Percentiles rank a stretch among this genome's conserved stretches.
Evolutionary conservation across 441 rosid species (phyloP).

Genomic region (Pelargonium cotyledonis): DNA sequence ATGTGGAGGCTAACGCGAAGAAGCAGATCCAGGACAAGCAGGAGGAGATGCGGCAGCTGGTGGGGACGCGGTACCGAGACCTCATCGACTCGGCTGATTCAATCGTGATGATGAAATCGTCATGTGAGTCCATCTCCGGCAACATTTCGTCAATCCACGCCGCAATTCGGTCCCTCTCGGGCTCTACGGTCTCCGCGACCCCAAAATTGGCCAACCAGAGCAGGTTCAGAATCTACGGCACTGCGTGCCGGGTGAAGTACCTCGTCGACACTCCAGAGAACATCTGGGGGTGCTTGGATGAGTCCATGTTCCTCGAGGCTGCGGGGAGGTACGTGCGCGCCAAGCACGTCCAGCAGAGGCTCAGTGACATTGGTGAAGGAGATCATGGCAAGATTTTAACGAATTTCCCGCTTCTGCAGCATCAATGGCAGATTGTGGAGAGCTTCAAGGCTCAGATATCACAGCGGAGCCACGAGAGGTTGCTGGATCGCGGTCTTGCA

Average conservation of each 20-base stretch:
- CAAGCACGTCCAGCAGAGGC: conserved; percentile 65
- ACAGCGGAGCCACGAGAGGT: conserved; percentile 79
- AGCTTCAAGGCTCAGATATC: conserved; percentile 91
- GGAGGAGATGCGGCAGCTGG: conserved; percentile 86
- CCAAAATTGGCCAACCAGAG: conserved; percentile 30
- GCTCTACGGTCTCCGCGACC: conserved; percentile 42
- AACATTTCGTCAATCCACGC: conserved; percentile 60
- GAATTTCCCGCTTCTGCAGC: conserved; percentile 80
- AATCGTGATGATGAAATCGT: conserved; percentile 76
- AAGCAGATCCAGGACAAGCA: conserved; percentile 83
- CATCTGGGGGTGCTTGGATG: conserved; percentile 97
- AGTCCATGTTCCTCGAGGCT: conserved; percentile 82
- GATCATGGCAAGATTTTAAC: conserved; percentile 53
- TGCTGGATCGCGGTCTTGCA: conserved; percentile 58
- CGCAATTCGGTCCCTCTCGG: conserved; percentile 55
- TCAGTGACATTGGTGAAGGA: conserved; percentile 28
- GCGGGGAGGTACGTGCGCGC: conserved; percentile 83
- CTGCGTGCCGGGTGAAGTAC: conserved; percentile 91
- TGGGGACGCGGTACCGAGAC: conserved; percentile 84
- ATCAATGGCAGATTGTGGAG: conserved; percentile 98
- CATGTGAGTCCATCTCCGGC: conserved; percentile 58
- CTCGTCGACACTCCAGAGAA: conserved; percentile 95
- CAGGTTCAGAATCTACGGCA: conserved; percentile 52
- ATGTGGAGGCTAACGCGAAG: conserved; percentile 55
- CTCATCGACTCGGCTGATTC: conserved; percentile 94